A percentile compares a stretch with the other conserved stretches of the same genome.
These are phyloP conservation scores for Scenedesmus sp. DNA, from an alignment of 163 green algal genomes.

Conservation along the genomic window DNA sequence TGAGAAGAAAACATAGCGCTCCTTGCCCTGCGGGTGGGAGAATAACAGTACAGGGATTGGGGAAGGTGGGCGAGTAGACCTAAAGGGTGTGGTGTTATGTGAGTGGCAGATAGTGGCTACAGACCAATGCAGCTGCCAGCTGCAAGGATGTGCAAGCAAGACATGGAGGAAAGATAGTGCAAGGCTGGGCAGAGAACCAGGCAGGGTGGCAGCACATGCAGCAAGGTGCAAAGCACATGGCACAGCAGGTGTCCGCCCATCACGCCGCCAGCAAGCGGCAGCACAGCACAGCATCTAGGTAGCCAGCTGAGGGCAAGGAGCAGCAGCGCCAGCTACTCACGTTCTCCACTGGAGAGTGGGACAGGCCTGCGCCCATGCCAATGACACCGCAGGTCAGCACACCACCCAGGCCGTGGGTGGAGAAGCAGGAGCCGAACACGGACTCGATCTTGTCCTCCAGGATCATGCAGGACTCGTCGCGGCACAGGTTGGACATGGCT, in stretches of 20 bases:
- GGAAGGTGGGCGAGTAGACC: background rate
- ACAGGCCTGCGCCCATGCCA: constrained; percentile 84
- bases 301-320: too few relatives aligned
- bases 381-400: constrained; percentile 89
- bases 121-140: background rate
- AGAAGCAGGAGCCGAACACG: constrained; percentile 88
- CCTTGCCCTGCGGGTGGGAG: constrained; percentile 49
- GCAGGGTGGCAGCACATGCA: background rate
- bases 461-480: constrained; percentile 83
- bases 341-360: constrained; percentile 75
- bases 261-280: background rate
- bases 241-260: background rate
- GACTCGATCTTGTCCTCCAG: constrained; percentile 87
- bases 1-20: constrained; percentile 95
- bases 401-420: constrained; percentile 77
- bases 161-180: background rate
- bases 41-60: background rate
- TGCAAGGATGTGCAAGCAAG: background rate
- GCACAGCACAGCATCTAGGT: background rate
- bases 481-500: constrained; percentile 89
- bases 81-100: background rate
- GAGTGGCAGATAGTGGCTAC: background rate
- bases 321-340: constrained; percentile 48
- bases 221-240: background rate
- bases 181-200: background rate